These are phyloP conservation scores for Verticillium albo-atrum DNA, from an alignment of 2,329 filamentous ascomycete genomes.

Conservation along the genomic window DNA sequence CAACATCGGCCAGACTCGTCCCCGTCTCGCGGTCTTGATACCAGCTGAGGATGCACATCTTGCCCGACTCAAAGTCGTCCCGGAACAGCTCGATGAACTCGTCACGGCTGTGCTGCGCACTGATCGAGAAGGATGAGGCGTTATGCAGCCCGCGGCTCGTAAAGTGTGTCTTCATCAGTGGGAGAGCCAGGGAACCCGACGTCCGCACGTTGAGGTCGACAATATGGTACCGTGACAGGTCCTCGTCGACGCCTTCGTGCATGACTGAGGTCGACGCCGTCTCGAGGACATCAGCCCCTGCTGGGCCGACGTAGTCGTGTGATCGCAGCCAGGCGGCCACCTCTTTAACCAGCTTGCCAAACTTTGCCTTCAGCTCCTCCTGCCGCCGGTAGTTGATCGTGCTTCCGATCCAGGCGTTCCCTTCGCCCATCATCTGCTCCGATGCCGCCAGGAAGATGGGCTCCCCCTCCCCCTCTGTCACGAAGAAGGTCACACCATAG, in stretches of 20 bases:
- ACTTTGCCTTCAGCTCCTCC: slow-evolving; percentile 19
- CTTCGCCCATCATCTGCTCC: slow-evolving; percentile 28
- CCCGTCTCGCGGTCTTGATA: slow-evolving; percentile 21
- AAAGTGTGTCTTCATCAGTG: slow-evolving; percentile 23
- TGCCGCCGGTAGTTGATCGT: slow-evolving; percentile 27
- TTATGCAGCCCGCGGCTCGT: slow-evolving; percentile 17
- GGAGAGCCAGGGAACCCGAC: slow-evolving; percentile 23
- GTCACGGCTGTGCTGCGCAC: slow-evolving; percentile 12
- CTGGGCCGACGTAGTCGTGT: slow-evolving; percentile 26
- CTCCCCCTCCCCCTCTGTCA: slow-evolving; percentile 16
- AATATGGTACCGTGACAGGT: slow-evolving; percentile 16
- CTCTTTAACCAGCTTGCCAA: slow-evolving; percentile 15
- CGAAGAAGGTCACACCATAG: slow-evolving; percentile 29
- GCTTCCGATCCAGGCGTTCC: slow-evolving; percentile 26
- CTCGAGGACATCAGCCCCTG: slow-evolving; percentile 27
- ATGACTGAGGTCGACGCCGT: slow-evolving; percentile 1
- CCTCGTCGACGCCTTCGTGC: background rate
- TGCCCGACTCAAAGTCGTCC: slow-evolving; percentile 17
- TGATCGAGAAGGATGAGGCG: slow-evolving; percentile 23
- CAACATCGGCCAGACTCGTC: slow-evolving; percentile 23
- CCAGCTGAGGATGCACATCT: slow-evolving; percentile 26
- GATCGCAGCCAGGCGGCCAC: slow-evolving; percentile 20
- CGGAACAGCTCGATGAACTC: slow-evolving; percentile 21
- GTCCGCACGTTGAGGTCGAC: slow-evolving; percentile 29
- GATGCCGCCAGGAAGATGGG: slow-evolving; percentile 26